Conservation (phyloP, 441 rosid species). For the Pelargonium australe region DNA sequence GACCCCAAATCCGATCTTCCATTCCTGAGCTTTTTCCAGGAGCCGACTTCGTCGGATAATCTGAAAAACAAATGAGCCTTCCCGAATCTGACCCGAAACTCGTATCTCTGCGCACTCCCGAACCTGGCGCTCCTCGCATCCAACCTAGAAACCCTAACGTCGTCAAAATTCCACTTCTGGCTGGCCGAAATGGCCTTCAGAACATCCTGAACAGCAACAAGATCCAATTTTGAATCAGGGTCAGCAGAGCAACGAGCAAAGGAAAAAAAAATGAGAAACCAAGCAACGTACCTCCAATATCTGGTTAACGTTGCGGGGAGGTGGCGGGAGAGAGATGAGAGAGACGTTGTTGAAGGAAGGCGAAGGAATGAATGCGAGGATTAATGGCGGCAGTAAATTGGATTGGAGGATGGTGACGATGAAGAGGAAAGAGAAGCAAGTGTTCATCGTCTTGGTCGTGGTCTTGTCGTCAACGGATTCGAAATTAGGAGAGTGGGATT, state of each 20-base stretch:
- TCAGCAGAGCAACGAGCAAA: neutral
- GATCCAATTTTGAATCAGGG: neutral
- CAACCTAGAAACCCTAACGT: constrained; percentile 31
- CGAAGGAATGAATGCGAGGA: constrained; percentile 13
- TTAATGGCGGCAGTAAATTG: constrained; percentile 24
- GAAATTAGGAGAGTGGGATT: no score
- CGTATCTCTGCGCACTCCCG: constrained; percentile 42
- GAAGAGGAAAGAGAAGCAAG: constrained; percentile 21
- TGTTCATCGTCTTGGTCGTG: neutral
- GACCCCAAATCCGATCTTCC: constrained; percentile 30
- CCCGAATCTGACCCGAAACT: constrained; percentile 60
- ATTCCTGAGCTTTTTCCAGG: constrained; percentile 38
- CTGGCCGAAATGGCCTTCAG: constrained; percentile 42
- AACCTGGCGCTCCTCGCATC: constrained; percentile 40
- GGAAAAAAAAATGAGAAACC: no score
- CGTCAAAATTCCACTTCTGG: constrained; percentile 51
- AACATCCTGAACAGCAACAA: constrained; percentile 40
- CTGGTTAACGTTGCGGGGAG: constrained; percentile 20
- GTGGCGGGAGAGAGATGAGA: constrained; percentile 4
- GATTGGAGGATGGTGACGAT: constrained; percentile 23
- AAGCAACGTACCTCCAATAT: constrained; percentile 41
- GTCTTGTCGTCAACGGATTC: no score
- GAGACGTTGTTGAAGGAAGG: constrained; percentile 4
- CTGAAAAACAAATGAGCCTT: constrained; percentile 37
- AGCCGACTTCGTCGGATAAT: constrained; percentile 43